Conservation (phyloP, 352 stramenopile genomes). For the Globisporangium rhizosaccharum region DNA sequence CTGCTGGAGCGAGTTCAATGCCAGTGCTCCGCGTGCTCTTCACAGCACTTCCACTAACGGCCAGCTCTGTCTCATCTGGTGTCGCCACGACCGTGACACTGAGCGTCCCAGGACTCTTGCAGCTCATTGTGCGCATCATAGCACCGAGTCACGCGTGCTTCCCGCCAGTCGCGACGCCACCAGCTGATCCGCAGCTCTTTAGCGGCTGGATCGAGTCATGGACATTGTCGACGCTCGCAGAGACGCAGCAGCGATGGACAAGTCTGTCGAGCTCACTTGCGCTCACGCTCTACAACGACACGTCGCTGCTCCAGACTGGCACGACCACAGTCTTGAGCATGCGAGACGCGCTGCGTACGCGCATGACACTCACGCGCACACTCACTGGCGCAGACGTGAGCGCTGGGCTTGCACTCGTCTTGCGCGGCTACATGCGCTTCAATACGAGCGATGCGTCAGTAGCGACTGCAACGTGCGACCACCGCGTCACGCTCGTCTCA, state of each 20-base stretch:
- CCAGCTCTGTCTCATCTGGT: constrained; percentile 5
- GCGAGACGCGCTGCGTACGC: constrained; percentile 10
- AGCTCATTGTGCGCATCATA: constrained; percentile 20
- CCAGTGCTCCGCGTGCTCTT: constrained; percentile 25
- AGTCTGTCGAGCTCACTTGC: constrained; percentile 12
- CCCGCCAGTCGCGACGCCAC: constrained; percentile 5
- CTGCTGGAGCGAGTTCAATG: constrained; percentile 19
- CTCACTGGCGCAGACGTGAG: constrained; percentile 35
- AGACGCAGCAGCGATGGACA: constrained; percentile 28
- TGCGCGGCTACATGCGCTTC: constrained; percentile 35
- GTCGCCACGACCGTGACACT: constrained; percentile 12
- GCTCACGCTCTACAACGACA: constrained; percentile 18
- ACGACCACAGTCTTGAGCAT: constrained; percentile 36
- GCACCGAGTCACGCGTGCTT: constrained; percentile 36
- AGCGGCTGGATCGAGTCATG: constrained; percentile 51
- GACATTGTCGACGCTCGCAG: constrained; percentile 26
- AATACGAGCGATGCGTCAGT: not conserved
- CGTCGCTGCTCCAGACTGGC: constrained; percentile 29
- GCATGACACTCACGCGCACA: constrained; percentile 18
- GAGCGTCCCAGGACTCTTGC: constrained; percentile 21
- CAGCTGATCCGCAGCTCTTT: constrained; percentile 24
- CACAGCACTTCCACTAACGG: constrained; percentile 12
- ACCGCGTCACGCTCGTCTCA: constrained; percentile 22
- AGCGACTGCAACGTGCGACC: constrained; percentile 16
- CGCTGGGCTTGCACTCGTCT: constrained; percentile 29